Evolutionary conservation across 805 yeast genomes (phyloP), one percentile per base, ranked within the genome.

Genomic region (Kodamaea nitidulidarum): DNA sequence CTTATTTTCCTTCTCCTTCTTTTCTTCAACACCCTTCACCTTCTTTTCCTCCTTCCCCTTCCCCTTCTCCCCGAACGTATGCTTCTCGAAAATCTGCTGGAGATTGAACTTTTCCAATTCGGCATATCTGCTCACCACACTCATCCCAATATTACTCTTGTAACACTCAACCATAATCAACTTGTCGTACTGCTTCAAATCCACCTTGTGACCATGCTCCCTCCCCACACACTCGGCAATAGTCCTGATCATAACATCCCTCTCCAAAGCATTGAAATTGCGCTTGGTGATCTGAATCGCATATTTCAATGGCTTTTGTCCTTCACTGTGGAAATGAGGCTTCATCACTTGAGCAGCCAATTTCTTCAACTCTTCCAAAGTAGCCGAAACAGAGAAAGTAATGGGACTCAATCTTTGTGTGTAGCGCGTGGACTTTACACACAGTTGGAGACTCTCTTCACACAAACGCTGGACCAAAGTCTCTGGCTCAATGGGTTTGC

Each of bases 121-220:
- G 15, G 75, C 79, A 51, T 77, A 87, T 40, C 76, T 75, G 40
- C 76, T 74, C 2, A 87, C 88, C 4, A 88, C 91, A 47, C 93
- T 72, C 76, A 87, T 80, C 5, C 98, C 98, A 24, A 93, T 74
- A 45, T 85, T 84, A 46, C 78, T 84, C 65, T 90, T 91, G 64
- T 82, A 91, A 55, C 96, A 85, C 58, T 88, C 96, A 2, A 93
- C 84, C 38, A 91, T 55, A 35, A 93, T 76, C 49, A 93, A 65
- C 54, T 81, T 80, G 44, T 90, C 95, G 52, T 77, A 87, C 9
- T 78, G 63, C 52, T 86, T 85, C 58, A 93, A 71, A 56, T 88
- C 95, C 11, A 93, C 95, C 25, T 62, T 67, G 57, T 88, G 96
- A 2, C 81, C 81, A 45, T 76, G 74, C 4, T 77, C 81, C 33